Conservation (phyloP, 495 filamentous ascomycete genomes). For the Penicillium coffeae region DNA sequence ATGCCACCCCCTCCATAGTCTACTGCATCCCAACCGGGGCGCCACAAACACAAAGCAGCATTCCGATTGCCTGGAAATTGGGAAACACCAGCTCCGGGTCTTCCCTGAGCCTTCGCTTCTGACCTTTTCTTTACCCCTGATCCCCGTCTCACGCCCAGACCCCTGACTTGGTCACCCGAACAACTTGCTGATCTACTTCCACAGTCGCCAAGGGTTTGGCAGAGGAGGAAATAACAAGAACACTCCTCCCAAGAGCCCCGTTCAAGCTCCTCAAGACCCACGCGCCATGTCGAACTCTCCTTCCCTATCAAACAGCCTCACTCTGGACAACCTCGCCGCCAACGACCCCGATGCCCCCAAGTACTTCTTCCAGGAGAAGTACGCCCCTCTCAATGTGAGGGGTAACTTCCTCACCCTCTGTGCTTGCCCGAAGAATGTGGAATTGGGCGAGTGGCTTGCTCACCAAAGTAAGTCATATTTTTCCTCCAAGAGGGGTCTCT, state of each 20-base stretch:
- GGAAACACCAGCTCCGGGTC: neutral
- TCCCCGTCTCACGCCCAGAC: neutral
- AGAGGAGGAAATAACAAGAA: constrained; percentile 52
- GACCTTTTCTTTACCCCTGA: neutral
- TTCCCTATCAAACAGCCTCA: constrained; percentile 49
- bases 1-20: neutral
- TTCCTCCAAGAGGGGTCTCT: neutral
- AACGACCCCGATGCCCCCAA: constrained; percentile 57
- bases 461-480: constrained; percentile 69
- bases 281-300: constrained; percentile 56
- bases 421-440: constrained; percentile 81
- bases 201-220: constrained; percentile 50
- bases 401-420: constrained; percentile 95
- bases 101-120: neutral
- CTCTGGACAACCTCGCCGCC: constrained; percentile 45
- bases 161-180: neutral
- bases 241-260: constrained; percentile 45
- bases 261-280: constrained; percentile 47
- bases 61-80: constrained; percentile 10
- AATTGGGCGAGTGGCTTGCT: constrained; percentile 89
- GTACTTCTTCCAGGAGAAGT: constrained; percentile 74
- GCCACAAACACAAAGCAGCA: constrained; percentile 23
- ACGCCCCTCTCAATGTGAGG: constrained; percentile 83
- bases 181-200: constrained; percentile 37
- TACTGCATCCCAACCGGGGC: constrained; percentile 1